Evolutionary conservation across 768 basidiomycete genomes (phyloP), one percentile per base, ranked within the genome.

Genomic region (Dentipellis fragilis): DNA sequence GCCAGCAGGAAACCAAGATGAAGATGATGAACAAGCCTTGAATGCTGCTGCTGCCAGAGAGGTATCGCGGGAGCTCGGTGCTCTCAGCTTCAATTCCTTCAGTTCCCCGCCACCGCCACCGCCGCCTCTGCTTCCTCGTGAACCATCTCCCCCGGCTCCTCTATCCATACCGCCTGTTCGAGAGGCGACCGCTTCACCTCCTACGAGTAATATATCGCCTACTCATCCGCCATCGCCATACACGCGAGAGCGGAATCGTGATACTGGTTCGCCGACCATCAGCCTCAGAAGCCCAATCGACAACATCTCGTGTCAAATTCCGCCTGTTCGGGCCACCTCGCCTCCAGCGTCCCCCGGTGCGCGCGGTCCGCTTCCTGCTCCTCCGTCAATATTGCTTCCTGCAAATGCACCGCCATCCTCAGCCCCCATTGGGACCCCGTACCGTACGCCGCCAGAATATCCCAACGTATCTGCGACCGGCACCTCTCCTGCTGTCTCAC

Each of bases 31-130:
- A 59, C 70, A 66, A 3, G 73, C 72, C n/a, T 73, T 79, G 29
- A 80, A 84, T 60, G 80, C 79, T 1, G 87, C 85, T 16, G 85
- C 83, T 23, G 85, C 85, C 4, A 75, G 80, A 16, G 85, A 85
- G 65, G 75, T 89, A 1, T 77, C 77, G 11, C 76, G 79, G 11
- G 87, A 87, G 63, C 62, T 87, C 50, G 82, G 85, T 55, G 73
- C 80, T 17, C 67, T 87, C 16, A 74, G 71, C 55, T 76, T 74
- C 58, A 68, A 59, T 55, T 65, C 73, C 56, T 76, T 73, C 57
- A 67, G 60, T 54, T 65, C 73, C 0, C 63, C 65, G 63, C 57
- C 60, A 62, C 49, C 69, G 54, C 63, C 72, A 2, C 60, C 63
- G 62, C 57, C 59, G 57, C 59, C 52, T 54, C 37, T 56, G 60